Evolutionary conservation across 768 basidiomycete genomes (phyloP).

Genomic region (Calocera cornea): DNA sequence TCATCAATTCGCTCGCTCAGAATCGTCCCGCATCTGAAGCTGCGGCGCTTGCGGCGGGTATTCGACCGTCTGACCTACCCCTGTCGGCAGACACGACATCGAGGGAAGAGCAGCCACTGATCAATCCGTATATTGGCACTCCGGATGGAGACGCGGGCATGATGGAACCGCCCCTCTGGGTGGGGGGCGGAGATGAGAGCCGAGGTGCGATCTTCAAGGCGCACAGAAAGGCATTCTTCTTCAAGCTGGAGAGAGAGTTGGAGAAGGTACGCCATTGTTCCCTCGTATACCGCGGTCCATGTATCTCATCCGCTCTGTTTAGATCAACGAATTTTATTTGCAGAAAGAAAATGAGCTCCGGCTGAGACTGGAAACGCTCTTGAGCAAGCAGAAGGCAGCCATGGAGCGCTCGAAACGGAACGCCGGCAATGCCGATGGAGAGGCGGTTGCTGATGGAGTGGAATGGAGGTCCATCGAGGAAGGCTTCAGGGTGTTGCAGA

Average conservation of each 20-base stretch:
- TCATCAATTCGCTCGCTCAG: constrained; percentile 85
- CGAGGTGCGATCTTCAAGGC: constrained; percentile 79
- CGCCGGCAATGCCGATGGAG: constrained; percentile 41
- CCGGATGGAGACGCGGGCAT: not conserved
- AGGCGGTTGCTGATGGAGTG: constrained; percentile 37
- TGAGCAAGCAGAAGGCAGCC: constrained; percentile 83
- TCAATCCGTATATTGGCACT: constrained; percentile 10
- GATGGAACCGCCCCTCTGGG: not conserved
- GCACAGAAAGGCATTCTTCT: constrained; percentile 96
- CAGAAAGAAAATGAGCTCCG: constrained; percentile 94
- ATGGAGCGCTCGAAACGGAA: constrained; percentile 61
- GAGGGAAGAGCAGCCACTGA: constrained; percentile 6
- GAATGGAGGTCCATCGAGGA: constrained; percentile 96
- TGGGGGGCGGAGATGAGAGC: constrained; percentile 45
- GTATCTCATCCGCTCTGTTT: not conserved
- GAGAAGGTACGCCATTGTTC: constrained; percentile 58
- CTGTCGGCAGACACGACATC: constrained; percentile 10
- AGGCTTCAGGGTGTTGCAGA: constrained; percentile 84
- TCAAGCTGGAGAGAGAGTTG: constrained; percentile 91
- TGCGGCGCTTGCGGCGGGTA: constrained; percentile 67
- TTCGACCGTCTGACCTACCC: constrained; percentile 48
- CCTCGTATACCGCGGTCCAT: not conserved
- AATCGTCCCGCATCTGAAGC: constrained; percentile 85
- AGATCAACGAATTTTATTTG: constrained; percentile 98
- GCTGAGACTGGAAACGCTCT: constrained; percentile 76